Evolutionary conservation across 805 yeast species (phyloP), one percentile per base, ranked within the genome.

Genomic region (Lipomyces sp.): DNA sequence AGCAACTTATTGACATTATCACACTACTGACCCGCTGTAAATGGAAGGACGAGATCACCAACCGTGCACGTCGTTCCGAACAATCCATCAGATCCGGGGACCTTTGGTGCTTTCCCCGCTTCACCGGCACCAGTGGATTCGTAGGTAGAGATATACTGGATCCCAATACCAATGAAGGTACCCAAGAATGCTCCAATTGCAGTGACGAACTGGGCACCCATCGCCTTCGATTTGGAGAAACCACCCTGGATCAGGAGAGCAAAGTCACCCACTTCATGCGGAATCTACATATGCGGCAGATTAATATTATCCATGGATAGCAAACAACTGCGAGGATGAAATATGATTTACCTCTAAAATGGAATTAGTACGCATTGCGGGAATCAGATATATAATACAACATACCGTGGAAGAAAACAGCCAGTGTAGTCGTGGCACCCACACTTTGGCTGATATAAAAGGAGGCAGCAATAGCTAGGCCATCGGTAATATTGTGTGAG

Each of bases 191-290:
- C 88, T 42, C 92, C 91, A 30, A 82, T 64, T 0, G 90, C 87
- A 2, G 92, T 87, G 42, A 87, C 72, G 62, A 87, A 81, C 76
- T 89, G 93, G 0, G 90, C 86, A 62, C 81, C 82, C 82, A 88
- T 81, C 1, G 91, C 92, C 69, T 86, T 86, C 76, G 85, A 77
- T 76, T 86, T 86, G 29, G 90, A 80, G 70, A 87, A 84, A 0
- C 94, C 94, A 30, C 88, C 87, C 72, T 87, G 86, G 68, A 87
- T 83, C 66, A 90, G 78, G 33, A 90, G 78, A 0, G 92, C 93
- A 77, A 87, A 90, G 74, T 90, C 95, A 58, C 94, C 93, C 67
- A 90, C 84, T 74, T 89, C 92, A 75, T 90, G 95, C 4, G 95
- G 95, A 59, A 89, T 84, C 75, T 90, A 29, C 11, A 30, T 13